Percentiles rank a stretch among this genome's conserved stretches.
Evolutionary conservation across 2,329 filamentous ascomycete species (phyloP).

Genomic region (Pyricularia pennisetigena): DNA sequence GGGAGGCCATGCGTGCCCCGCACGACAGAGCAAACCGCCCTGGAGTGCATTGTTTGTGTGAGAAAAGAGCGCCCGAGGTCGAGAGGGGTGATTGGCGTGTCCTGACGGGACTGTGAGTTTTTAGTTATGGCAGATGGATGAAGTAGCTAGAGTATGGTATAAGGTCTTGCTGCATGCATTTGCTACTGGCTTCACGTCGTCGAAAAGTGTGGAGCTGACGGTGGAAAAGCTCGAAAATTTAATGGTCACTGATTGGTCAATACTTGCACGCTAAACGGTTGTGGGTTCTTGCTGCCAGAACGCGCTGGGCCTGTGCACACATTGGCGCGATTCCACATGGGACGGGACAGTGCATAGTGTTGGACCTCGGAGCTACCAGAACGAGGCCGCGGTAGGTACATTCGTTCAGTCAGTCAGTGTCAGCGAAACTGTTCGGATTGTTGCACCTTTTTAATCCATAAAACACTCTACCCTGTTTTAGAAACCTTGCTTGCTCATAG

Average conservation of each 20-base stretch:
- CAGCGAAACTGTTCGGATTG: neutral
- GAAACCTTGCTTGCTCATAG: neutral
- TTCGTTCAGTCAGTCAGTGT: neutral
- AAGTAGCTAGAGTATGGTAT: neutral
- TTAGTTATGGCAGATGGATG: neutral
- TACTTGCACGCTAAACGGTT: neutral
- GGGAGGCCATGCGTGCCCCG: constrained; percentile 5
- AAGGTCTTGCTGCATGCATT: neutral
- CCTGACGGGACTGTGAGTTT: neutral
- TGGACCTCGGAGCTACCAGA: neutral
- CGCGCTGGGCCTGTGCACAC: neutral
- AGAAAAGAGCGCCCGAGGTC: neutral
- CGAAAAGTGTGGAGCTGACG: neutral
- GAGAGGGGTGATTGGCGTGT: neutral
- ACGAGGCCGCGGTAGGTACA: neutral
- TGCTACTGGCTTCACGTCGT: neutral
- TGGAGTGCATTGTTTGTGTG: constrained; percentile 9
- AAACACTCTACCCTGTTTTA: neutral
- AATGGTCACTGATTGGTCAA: neutral
- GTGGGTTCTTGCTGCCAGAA: neutral
- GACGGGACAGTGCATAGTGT: neutral
- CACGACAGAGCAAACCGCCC: constrained; percentile 10
- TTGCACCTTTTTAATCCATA: neutral
- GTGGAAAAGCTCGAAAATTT: constrained; percentile 1
- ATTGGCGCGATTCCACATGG: neutral